Conservation (phyloP, 1,284 basidiomycete species). For the Waitea zeae region DNA sequence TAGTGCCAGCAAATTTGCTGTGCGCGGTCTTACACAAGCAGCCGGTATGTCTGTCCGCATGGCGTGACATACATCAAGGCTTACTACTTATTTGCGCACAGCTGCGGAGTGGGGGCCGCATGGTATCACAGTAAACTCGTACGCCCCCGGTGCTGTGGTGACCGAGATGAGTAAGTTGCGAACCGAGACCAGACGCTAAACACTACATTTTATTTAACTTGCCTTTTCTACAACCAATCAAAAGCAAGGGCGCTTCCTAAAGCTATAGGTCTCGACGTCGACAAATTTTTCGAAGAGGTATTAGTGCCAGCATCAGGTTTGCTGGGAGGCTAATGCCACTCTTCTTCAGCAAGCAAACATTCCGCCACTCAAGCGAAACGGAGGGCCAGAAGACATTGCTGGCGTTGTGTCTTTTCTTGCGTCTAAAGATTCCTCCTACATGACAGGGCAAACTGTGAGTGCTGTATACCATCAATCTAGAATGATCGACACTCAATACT, state of each 20-base stretch:
- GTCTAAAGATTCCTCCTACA: constrained; percentile 7
- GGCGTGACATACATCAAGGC: constrained; percentile 1
- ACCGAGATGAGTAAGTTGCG: constrained; percentile 12
- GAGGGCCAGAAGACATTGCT: constrained; percentile 8
- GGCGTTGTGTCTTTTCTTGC: constrained; percentile 10
- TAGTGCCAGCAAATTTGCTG: constrained; percentile 16
- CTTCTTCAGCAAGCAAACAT: constrained; percentile 5
- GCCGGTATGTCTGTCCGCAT: constrained; percentile 11
- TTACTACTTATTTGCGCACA: constrained; percentile 2
- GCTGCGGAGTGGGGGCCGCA: constrained; percentile 16
- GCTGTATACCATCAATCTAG: background rate
- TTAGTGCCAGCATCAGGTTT: background rate
- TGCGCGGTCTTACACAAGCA: constrained; percentile 17
- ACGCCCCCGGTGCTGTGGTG: constrained; percentile 17
- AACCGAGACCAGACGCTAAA: background rate
- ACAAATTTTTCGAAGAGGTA: background rate
- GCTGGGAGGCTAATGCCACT: background rate
- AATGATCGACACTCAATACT: constrained; percentile 1
- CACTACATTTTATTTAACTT: background rate
- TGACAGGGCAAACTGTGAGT: constrained; percentile 6
- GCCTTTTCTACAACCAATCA: background rate
- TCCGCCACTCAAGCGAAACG: constrained; percentile 7
- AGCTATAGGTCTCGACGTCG: background rate
- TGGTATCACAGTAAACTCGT: constrained; percentile 21
- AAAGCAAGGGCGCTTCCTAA: background rate